phyloP scores from a whole-genome alignment of 169 alveolate species.

The Theileria equi region DNA sequence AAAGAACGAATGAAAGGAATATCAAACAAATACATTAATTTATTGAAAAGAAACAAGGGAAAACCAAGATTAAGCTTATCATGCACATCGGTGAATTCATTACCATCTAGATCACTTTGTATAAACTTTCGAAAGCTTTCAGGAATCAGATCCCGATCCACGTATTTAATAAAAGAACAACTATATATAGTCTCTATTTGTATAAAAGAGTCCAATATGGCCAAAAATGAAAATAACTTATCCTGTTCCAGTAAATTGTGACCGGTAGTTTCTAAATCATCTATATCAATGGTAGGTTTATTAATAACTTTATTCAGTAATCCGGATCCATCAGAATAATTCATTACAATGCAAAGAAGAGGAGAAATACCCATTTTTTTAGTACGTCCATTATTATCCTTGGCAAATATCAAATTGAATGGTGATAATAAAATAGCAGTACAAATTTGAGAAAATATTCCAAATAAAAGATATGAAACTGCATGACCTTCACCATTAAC shows the following conservation, averaged over 20 bases:
- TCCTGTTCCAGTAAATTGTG: constrained; percentile 9
- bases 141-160: constrained; percentile 3
- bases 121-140: background rate
- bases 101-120: background rate
- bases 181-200: constrained; percentile 12
- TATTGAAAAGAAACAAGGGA: background rate
- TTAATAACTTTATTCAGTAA: too few relatives aligned
- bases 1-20: too few relatives aligned
- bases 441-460: background rate
- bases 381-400: too few relatives aligned
- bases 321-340: too few relatives aligned
- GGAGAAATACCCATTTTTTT: too few relatives aligned
- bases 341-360: too few relatives aligned
- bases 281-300: background rate
- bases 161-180: background rate
- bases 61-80: background rate
- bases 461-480: too few relatives aligned
- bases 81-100: background rate
- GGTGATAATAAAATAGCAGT: background rate
- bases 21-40: background rate
- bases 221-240: background rate
- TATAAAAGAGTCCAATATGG: constrained; percentile 4
- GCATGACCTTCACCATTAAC: background rate
- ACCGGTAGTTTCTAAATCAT: background rate
- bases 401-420: too few relatives aligned